Base-by-base conservation (phyloP, 208 protist species). In the Acanthamoeba lenticulata region DNA sequence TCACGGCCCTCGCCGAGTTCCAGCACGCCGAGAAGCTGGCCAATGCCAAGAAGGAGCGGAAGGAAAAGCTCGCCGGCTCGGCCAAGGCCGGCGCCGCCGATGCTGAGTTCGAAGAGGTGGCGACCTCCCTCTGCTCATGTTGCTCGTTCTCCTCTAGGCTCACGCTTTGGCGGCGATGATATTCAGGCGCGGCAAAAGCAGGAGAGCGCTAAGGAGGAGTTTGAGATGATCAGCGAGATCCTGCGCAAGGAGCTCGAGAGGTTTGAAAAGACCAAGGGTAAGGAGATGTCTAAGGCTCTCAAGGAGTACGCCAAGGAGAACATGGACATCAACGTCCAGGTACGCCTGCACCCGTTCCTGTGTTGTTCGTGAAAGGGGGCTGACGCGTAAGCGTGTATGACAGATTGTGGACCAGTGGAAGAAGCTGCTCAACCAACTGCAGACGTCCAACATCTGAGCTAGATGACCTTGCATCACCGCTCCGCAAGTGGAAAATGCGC, bases 281-380 rank as follows among this genome's bases (percentile, higher is more conserved):
- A 65, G 38, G 55, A 92, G 29, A 92, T 92, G 32, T 57, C 86
- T 21, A 92, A 47, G 38, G 21, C 62, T 3, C 52, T 92, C 57
- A 42, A 52, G 36, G 86, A 92, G 19, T 92, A 77, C 44, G 86
- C 86, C 42, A 92, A 92, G 44, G 47, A 74, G 38, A 77, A 65
- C 86, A 92, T 92, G 86, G 86, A 92, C 86, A 77, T 55, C 86
- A 92, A 47, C 6, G 86, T 92, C 36, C 86, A 92, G 86, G 86
- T 92, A 27, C 2, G 34, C 19, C 17, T 9, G 3, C 67, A 11
- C 3, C 52, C 32, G n/a, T 60, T 38, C 24, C 24, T 60, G 21
- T 88, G 32, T 19, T 55, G 17, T 62, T 42, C 36, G 13, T 92
- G n/a, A n/a, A n/a, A n/a, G n/a, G n/a, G n/a, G n/a, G n/a, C n/a